These are phyloP conservation scores for Aethionema arabicum DNA, from an alignment of 345 rosid genomes.

Conservation along the genomic window DNA sequence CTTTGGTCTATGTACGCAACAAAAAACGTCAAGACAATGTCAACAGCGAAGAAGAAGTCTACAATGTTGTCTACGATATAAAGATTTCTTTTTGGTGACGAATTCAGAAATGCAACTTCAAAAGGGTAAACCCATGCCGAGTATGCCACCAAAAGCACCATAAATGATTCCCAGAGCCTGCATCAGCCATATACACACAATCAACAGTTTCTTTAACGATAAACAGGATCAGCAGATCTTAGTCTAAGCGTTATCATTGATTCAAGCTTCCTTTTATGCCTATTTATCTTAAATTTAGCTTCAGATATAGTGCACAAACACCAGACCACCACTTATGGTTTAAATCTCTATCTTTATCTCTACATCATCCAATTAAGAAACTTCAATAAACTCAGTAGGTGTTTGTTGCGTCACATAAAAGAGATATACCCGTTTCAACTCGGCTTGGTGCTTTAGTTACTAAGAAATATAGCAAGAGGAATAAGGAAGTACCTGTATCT, in stretches of 20 bases:
- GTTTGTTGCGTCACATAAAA: neutral
- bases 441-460: neutral
- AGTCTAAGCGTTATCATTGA: slow-evolving; percentile 3
- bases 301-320: neutral
- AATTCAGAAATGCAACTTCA: slow-evolving; percentile 65
- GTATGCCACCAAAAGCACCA: slow-evolving; percentile 84
- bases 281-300: neutral
- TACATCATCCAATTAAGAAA: neutral
- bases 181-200: slow-evolving; percentile 16
- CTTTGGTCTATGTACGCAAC: slow-evolving; percentile 66
- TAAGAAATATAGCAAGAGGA: neutral
- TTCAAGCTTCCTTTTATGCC: neutral
- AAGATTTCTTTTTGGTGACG: slow-evolving; percentile 42
- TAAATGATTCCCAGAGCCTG: slow-evolving; percentile 84
- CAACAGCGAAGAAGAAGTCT: slow-evolving; percentile 72
- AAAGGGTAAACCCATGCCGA: slow-evolving; percentile 86
- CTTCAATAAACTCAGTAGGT: neutral
- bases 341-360: neutral
- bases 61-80: slow-evolving; percentile 69
- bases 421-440: neutral
- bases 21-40: slow-evolving; percentile 75
- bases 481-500: slow-evolving; percentile 64
- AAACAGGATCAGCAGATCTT: neutral
- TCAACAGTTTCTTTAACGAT: neutral
- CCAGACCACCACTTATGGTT: slow-evolving; percentile 1